Conservation (phyloP, 768 basidiomycete species). For the Rhodotorula sphaerocarpa region DNA sequence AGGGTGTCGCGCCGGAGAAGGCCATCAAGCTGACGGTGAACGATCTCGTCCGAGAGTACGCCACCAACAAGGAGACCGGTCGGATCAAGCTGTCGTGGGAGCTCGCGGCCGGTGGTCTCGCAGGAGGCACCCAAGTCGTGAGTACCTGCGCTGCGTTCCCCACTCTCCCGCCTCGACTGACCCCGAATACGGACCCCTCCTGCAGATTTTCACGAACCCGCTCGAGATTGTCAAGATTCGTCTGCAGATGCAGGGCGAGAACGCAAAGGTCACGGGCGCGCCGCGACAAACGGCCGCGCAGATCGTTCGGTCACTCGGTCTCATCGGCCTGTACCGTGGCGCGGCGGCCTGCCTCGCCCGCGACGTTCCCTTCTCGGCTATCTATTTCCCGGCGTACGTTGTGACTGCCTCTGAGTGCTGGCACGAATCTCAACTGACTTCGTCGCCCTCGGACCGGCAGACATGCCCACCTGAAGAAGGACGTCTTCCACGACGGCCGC, state of each 20-base stretch:
- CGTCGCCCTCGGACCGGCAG: neutral
- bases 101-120: conserved; percentile 77
- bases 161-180: neutral
- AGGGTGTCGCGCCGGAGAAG: conserved; percentile 95
- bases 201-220: conserved; percentile 90
- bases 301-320: conserved; percentile 83
- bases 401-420: neutral
- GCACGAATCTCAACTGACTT: neutral
- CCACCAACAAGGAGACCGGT: conserved; percentile 91
- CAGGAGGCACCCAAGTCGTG: conserved; percentile 97
- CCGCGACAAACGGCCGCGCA: conserved; percentile 74
- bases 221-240: conserved; percentile 77
- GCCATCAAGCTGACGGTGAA: conserved; percentile 98
- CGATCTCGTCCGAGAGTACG: conserved; percentile 71
- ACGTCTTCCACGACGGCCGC: conserved; percentile 89
- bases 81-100: conserved; percentile 88
- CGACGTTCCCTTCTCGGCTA: conserved; percentile 84
- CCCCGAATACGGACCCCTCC: conserved; percentile 1
- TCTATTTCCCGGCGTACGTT: conserved; percentile 49
- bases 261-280: conserved; percentile 74
- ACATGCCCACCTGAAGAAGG: conserved; percentile 58
- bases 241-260: conserved; percentile 89
- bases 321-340: conserved; percentile 87
- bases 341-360: conserved; percentile 83
- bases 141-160: neutral